Percentiles rank a stretch among this genome's conserved stretches.
Conservation (phyloP, 2,329 filamentous ascomycete species). For the Sarocladium strictum region DNA sequence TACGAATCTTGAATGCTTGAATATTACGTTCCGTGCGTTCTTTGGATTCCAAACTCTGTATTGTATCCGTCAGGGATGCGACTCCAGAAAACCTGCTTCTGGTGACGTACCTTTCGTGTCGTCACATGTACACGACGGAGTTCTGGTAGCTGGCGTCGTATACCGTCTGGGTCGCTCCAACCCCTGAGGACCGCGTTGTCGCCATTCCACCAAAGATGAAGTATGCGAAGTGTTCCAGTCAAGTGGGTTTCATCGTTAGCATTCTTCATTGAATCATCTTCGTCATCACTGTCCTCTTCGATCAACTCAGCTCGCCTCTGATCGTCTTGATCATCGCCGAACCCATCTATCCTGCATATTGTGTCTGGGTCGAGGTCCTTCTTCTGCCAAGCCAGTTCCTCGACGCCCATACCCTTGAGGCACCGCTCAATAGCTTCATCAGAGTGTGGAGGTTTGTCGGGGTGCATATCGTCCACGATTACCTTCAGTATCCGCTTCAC, state of each 20-base stretch:
- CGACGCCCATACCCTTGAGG: slow-evolving; percentile 1
- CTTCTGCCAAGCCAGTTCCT: slow-evolving; percentile 5
- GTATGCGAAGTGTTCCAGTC: neutral
- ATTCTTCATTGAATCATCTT: neutral
- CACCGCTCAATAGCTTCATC: slow-evolving; percentile 1
- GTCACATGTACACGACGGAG: neutral
- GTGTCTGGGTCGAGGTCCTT: neutral
- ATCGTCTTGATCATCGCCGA: neutral
- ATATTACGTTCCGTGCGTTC: neutral
- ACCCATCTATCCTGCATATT: neutral
- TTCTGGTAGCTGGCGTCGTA: neutral
- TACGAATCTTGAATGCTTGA: neutral
- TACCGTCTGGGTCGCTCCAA: slow-evolving; percentile 3
- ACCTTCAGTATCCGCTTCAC: slow-evolving; percentile 3
- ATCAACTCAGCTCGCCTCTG: neutral
- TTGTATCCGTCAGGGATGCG: neutral
- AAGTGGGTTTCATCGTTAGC: neutral
- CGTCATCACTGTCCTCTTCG: neutral
- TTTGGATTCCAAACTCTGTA: neutral
- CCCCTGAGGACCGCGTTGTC: slow-evolving; percentile 3
- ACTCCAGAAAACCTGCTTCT: too few relatives aligned
- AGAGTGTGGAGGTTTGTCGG: neutral
- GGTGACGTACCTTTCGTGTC: neutral
- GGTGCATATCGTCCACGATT: neutral
- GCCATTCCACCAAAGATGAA: slow-evolving; percentile 1